Conservation (phyloP, 805 yeast genomes). For the Peterozyma toletana region DNA sequence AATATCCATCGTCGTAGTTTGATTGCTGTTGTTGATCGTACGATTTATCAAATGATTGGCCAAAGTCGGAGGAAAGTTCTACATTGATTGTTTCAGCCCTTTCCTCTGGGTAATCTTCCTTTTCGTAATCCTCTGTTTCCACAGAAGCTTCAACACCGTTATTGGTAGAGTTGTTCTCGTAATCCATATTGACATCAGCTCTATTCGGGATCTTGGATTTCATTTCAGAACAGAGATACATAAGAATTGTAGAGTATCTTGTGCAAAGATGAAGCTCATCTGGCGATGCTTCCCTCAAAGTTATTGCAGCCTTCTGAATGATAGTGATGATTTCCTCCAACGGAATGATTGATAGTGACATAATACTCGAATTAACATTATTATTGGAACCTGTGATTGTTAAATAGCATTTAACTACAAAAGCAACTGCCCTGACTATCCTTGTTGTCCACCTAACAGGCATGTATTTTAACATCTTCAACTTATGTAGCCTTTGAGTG, state of each 20-base stretch:
- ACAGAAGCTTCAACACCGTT: neutral
- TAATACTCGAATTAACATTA: constrained; percentile 35
- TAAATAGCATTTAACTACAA: constrained; percentile 77
- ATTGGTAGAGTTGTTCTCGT: constrained; percentile 10
- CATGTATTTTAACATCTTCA: constrained; percentile 63
- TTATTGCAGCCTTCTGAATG: constrained; percentile 66
- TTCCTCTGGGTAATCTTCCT: constrained; percentile 9
- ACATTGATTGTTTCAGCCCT: neutral
- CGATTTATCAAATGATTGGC: neutral
- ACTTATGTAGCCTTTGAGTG: constrained; percentile 60
- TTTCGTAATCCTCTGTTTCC: constrained; percentile 9
- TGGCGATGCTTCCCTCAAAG: constrained; percentile 76
- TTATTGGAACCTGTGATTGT: constrained; percentile 36
- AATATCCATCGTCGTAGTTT: too few species aligned
- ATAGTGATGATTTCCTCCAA: constrained; percentile 62
- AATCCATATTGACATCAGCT: constrained; percentile 15
- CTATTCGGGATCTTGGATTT: constrained; percentile 26
- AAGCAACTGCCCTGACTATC: constrained; percentile 82
- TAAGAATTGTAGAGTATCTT: constrained; percentile 67
- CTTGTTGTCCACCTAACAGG: constrained; percentile 92
- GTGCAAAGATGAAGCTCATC: constrained; percentile 84
- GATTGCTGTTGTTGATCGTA: neutral
- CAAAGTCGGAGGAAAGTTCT: too few species aligned
- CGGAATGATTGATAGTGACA: constrained; percentile 58
- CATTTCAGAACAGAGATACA: constrained; percentile 74